Conservation (phyloP, 164 flowering plant species). For the Nymphaea thermarum region DNA sequence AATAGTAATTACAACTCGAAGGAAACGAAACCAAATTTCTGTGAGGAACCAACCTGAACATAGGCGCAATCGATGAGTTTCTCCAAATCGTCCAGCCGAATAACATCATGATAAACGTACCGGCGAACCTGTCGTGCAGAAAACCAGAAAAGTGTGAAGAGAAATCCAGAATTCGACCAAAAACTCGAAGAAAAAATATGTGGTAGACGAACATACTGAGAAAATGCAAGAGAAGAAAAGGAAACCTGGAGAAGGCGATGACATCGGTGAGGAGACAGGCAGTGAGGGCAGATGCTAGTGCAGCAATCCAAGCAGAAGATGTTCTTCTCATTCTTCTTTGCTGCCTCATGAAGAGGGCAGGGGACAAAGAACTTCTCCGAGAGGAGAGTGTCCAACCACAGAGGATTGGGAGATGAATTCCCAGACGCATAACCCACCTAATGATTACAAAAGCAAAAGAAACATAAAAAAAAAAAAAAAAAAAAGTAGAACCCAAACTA, state of each 20-base stretch:
- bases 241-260: slow-evolving; percentile 38
- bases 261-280: slow-evolving; percentile 27
- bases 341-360: slow-evolving; percentile 27
- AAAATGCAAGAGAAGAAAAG: not conserved
- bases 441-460: too few relatives aligned
- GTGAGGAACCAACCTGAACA: slow-evolving; percentile 43
- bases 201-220: not conserved
- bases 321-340: slow-evolving; percentile 44
- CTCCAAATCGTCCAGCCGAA: slow-evolving; percentile 72
- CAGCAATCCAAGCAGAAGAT: slow-evolving; percentile 42
- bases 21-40: not conserved
- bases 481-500: too few relatives aligned
- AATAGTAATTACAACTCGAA: not conserved
- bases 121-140: slow-evolving; percentile 47
- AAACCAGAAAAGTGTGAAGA: not conserved
- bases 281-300: slow-evolving; percentile 38
- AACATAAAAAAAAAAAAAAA: too few relatives aligned
- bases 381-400: slow-evolving; percentile 24
- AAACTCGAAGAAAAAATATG: not conserved
- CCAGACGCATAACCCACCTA: not conserved
- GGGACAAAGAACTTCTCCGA: slow-evolving; percentile 24
- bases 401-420: slow-evolving; percentile 12
- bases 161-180: not conserved
- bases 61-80: slow-evolving; percentile 80
- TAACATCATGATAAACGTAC: slow-evolving; percentile 83